Base-by-base conservation (phyloP, 2,329 filamentous ascomycete genomes). In the Eurotiales sp. region DNA sequence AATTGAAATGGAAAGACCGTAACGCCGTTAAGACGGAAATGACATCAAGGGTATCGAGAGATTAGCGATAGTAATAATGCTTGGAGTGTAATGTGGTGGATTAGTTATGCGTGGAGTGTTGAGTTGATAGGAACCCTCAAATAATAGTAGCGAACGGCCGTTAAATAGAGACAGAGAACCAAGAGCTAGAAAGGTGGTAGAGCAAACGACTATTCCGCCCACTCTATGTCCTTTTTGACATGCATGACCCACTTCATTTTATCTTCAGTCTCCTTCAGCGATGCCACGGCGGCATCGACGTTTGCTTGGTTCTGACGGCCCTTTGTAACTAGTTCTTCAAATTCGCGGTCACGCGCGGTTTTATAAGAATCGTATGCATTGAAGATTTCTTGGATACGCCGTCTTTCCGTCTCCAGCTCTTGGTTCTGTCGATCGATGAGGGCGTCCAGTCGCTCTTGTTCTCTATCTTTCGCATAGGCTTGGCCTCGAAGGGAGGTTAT, bases 171-270 rank as follows among this genome's bases (percentile, higher is more conserved):
- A n/a, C n/a, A n/a, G n/a, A n/a, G n/a, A n/a, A 27, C 25, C 25
- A 27, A 27, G 25, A 27, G 25, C 25, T 10, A 5, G 19, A 19
- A 37, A 23, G 12, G 8, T n/a, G 27, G 21, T 4, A 36, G 14
- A 17, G 14, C 8, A 10, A 37, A 27, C 5, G n/a, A 46, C 56
- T 59, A 66, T 44, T 63, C 58, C 40, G 62, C 55, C 39, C 58
- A 62, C 48, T 59, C 61, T 49, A 70, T 58, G 46, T 69, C 58
- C 29, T 60, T 58, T 50, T 72, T 69, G 48, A 77, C 60, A 30
- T 69, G 72, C 46, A 77, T 70, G n/a, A 68, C 68, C 73, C 75
- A 77, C 57, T 66, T 74, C 75, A 77, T 77, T 55, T 72, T 62
- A 3, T 64, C 72, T 49, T 71, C 66, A 1, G 70, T 68, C 51